A percentile compares a stretch with the other conserved stretches of the same genome.
Evolutionary conservation across 106 monocot species (phyloP).

Genomic region (Phalaenopsis equestris): DNA sequence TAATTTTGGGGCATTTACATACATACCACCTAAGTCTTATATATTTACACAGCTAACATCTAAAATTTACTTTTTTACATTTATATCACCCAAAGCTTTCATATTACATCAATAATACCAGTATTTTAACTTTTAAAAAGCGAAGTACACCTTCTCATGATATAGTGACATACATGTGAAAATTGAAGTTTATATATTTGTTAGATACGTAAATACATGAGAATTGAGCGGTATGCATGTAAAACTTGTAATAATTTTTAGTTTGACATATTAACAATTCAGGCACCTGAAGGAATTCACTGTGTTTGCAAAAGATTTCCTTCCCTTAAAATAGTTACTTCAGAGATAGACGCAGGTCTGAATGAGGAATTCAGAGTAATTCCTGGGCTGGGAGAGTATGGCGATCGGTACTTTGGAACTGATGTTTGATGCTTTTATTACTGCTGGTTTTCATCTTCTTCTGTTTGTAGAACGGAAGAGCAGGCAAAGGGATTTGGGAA

Average conservation of each 20-base stretch:
- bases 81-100: no score
- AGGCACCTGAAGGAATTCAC: constrained; percentile 63
- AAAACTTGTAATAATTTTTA: not conserved
- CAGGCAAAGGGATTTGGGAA: not conserved
- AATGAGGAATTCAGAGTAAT: constrained; percentile 48
- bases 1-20: not conserved
- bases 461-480: not conserved
- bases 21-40: no score
- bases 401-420: constrained; percentile 56
- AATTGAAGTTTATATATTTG: no score
- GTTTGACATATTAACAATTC: not conserved
- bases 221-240: no score
- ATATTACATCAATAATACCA: no score
- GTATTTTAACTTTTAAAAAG: no score
- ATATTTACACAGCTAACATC: no score
- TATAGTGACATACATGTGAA: no score
- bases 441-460: not conserved
- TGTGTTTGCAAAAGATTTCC: constrained; percentile 50
- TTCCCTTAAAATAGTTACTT: constrained; percentile 47
- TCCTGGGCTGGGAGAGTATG: constrained; percentile 53
- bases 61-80: no score
- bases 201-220: no score
- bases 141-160: no score
- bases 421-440: constrained; percentile 11
- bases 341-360: constrained; percentile 43